Conservation (phyloP, 2,329 filamentous ascomycete genomes). For the Aspergillus glaucus region DNA sequence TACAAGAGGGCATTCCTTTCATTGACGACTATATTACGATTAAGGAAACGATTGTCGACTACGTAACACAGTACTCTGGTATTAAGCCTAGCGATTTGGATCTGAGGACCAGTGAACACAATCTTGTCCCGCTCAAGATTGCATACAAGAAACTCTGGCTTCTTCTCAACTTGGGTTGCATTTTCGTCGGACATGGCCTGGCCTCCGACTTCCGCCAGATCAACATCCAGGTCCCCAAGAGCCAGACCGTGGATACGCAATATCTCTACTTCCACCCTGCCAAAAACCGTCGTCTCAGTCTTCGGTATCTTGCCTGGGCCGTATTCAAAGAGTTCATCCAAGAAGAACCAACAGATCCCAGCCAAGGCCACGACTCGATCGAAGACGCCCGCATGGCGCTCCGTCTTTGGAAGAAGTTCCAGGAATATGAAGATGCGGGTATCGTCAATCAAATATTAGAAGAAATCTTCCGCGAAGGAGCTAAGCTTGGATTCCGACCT, state of each 20-base stretch:
- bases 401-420: constrained; percentile 81
- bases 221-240: constrained; percentile 89
- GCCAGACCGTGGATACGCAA: constrained; percentile 90
- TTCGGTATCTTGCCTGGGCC: constrained; percentile 87
- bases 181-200: constrained; percentile 88
- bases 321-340: constrained; percentile 93
- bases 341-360: constrained; percentile 55
- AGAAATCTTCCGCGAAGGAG: constrained; percentile 70
- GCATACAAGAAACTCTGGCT: constrained; percentile 99
- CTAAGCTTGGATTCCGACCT: constrained; percentile 53
- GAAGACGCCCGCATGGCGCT: constrained; percentile 90
- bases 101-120: constrained; percentile 68
- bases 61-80: constrained; percentile 88
- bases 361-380: constrained; percentile 73
- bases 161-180: constrained; percentile 84
- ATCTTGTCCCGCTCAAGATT: constrained; percentile 78
- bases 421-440: constrained; percentile 81
- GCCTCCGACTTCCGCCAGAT: constrained; percentile 96
- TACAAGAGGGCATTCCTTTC: constrained; percentile 75
- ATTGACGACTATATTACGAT: constrained; percentile 97
- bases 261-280: constrained; percentile 80
- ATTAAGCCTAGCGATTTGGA: constrained; percentile 83
- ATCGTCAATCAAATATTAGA: constrained; percentile 76
- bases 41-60: constrained; percentile 86
- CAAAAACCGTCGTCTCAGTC: constrained; percentile 76